phyloP scores from a whole-genome alignment of 805 yeast genomes.

The Scheffersomyces coipomensis region DNA sequence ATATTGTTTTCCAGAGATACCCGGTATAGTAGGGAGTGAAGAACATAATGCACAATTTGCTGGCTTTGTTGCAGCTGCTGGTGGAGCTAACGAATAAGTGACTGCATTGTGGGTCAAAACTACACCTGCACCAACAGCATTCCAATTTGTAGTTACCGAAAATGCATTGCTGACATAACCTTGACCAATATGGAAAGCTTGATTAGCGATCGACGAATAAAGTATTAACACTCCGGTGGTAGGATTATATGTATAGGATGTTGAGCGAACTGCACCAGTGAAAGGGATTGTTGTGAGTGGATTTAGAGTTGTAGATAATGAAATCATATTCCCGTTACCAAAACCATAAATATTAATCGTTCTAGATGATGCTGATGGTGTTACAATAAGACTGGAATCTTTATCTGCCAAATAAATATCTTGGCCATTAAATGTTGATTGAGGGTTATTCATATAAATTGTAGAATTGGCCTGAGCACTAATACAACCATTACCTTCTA shows the following conservation, averaged over 20 bases:
- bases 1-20: conserved; percentile 11
- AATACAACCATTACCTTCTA: conserved; percentile 24
- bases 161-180: conserved; percentile 17
- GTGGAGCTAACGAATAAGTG: conserved; percentile 14
- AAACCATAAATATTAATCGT: conserved; percentile 21
- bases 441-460: conserved; percentile 10
- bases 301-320: conserved; percentile 4
- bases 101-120: conserved; percentile 13
- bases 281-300: conserved; percentile 5
- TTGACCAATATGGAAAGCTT: conserved; percentile 18
- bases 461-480: conserved; percentile 14
- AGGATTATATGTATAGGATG: conserved; percentile 8
- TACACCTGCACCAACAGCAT: conserved; percentile 17
- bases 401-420: conserved; percentile 16
- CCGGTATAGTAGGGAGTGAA: conserved; percentile 13
- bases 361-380: conserved; percentile 10
- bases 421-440: conserved; percentile 12
- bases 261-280: not conserved
- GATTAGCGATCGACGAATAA: conserved; percentile 5
- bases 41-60: conserved; percentile 17
- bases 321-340: conserved; percentile 22
- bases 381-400: conserved; percentile 14
- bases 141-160: conserved; percentile 13
- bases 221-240: conserved; percentile 19
- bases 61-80: conserved; percentile 18